These are phyloP conservation scores for Mycena haematopus DNA, from an alignment of 768 basidiomycete species.

Conservation along the genomic window DNA sequence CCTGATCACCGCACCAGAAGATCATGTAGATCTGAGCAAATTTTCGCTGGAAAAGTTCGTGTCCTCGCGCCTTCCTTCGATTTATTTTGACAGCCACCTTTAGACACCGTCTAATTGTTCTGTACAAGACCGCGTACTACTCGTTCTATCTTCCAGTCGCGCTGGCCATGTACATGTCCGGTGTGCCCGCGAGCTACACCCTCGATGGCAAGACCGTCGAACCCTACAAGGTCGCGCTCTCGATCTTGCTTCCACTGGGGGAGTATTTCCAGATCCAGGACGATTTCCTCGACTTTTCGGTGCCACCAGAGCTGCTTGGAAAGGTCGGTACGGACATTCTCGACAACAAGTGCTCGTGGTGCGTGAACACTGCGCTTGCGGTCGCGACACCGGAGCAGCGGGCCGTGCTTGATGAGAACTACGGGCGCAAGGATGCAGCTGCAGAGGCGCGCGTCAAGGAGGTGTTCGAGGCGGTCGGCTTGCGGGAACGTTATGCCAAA, in stretches of 20 bases:
- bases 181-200: constrained; percentile 59
- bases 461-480: constrained; percentile 73
- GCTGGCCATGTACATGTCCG: constrained; percentile 83
- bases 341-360: constrained; percentile 99
- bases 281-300: constrained; percentile 94
- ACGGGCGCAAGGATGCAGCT: constrained; percentile 56
- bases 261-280: constrained; percentile 99
- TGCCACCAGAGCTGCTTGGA: constrained; percentile 88
- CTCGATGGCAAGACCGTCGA: constrained; percentile 40
- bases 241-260: constrained; percentile 89
- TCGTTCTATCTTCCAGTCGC: constrained; percentile 99
- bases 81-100: not conserved
- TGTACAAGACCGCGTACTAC: constrained; percentile 98
- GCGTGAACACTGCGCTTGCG: constrained; percentile 84
- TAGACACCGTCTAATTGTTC: constrained; percentile 90
- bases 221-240: constrained; percentile 75
- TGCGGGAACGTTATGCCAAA: constrained; percentile 68
- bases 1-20: constrained; percentile 93
- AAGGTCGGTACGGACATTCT: constrained; percentile 98
- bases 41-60: constrained; percentile 86
- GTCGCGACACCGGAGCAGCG: constrained; percentile 63
- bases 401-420: constrained; percentile 60
- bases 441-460: constrained; percentile 61
- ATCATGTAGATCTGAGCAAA: constrained; percentile 81
- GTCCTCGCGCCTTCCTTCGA: not conserved